Evolutionary conservation across 202 grass and related monocot genomes (phyloP).

Genomic region (Eragrostis tef): DNA sequence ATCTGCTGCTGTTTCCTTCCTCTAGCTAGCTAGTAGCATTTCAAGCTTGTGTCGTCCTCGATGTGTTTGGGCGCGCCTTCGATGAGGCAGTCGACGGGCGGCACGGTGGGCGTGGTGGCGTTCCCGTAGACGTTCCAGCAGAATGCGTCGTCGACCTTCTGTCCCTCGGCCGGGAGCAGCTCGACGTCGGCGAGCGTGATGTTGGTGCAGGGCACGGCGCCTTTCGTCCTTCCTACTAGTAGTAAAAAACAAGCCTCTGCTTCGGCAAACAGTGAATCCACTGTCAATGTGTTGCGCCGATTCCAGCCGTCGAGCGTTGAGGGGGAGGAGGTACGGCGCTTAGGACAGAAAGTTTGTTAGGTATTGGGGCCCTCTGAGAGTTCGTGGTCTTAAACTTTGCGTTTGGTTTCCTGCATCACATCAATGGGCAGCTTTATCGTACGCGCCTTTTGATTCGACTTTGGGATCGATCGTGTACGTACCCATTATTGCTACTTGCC

Average conservation of each 20-base stretch:
- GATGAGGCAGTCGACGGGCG: constrained; percentile 66
- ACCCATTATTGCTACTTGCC: constrained; percentile 11
- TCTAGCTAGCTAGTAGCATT: constrained; percentile 51
- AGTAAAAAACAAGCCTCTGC: background rate
- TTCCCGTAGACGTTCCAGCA: constrained; percentile 90
- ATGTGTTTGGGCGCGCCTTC: constrained; percentile 51
- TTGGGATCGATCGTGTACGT: constrained; percentile 28
- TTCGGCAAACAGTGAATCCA: background rate
- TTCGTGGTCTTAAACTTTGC: constrained; percentile 13
- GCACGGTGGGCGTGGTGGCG: constrained; percentile 60
- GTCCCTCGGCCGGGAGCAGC: constrained; percentile 61
- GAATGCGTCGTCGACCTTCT: constrained; percentile 57
- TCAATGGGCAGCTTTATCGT: constrained; percentile 42
- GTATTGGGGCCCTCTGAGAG: constrained; percentile 10
- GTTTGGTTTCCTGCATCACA: constrained; percentile 33
- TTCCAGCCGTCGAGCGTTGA: background rate
- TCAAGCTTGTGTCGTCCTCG: constrained; percentile 32
- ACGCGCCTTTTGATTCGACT: constrained; percentile 40
- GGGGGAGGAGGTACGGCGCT: background rate
- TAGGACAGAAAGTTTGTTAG: constrained; percentile 39
- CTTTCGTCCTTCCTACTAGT: background rate
- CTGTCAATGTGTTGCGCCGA: background rate
- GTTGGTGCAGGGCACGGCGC: constrained; percentile 82
- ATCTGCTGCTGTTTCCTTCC: background rate
- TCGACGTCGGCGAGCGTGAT: constrained; percentile 83